Base-by-base conservation (phyloP, 495 filamentous ascomycete species). In the Penicillium robsamsonii region DNA sequence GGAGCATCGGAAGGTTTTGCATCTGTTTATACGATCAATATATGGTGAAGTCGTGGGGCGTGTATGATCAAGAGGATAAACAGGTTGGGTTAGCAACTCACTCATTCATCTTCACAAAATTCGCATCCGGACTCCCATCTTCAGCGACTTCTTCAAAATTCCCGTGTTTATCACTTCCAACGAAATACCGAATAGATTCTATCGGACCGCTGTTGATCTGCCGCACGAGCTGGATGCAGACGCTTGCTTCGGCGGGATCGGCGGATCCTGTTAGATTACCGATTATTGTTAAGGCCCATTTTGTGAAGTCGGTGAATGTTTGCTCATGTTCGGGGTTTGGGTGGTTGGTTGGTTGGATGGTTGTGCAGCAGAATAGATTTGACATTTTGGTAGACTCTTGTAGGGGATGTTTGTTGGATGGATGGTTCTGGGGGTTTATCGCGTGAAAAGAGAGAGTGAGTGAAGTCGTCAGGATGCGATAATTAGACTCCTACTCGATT, bases 391-490 rank as follows among this genome's bases (percentile, higher is more conserved):
- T 37, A 15, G 13, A 4, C 0, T 48, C 7, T 48, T 13, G 1
- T 18, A 38, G 35, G n/a, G 7, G 15, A 17, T 38, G 15, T 1
- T 38, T 8, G 35, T 38, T 22, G 7, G 35, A 6, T 31, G 30
- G 12, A 6, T n/a, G 5, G 35, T 1, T n/a, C 11, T 31, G 30
- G 30, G 0, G 12, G 13, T 15, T 13, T 35, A 35, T 35, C 12
- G 7, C 5, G 30, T 33, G 9, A 12, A 12, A 27, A 27, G 4
- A 27, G 25, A 10, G 30, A 30, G 7, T 31, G 13, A 11, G 33
- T 37, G 46, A 37, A 13, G 18, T 17, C 20, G 31, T 50, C 47
- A 50, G 47, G 31, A 50, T 37, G 31, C 37, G 47, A 6, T 50
- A 38, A 50, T 38, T 46, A n/a, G 22, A 45, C 13, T 38, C 15